phyloP scores from a whole-genome alignment of 805 yeast species.

The Tetrapisispora phaffii region DNA sequence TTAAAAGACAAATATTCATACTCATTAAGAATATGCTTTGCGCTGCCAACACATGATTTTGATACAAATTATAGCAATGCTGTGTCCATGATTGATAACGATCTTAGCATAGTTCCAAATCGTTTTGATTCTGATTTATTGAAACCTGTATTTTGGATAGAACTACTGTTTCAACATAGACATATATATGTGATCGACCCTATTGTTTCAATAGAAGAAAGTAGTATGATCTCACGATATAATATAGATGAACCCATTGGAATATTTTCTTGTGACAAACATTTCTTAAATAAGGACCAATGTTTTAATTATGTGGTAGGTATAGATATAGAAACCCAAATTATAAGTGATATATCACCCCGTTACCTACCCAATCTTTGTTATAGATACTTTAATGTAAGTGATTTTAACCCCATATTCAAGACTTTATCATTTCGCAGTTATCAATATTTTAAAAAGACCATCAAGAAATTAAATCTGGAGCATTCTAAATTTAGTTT shows the following conservation, averaged over 20 bases:
- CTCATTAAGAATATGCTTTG: conserved; percentile 14
- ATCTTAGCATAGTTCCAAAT: conserved; percentile 14
- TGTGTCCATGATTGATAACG: conserved; percentile 2
- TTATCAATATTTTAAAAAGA: conserved; percentile 3
- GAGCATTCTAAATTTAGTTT: neutral
- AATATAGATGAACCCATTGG: conserved; percentile 6
- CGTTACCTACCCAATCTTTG: conserved; percentile 14
- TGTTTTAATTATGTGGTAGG: conserved; percentile 12
- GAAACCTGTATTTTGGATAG: conserved; percentile 24
- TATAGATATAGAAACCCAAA: conserved; percentile 6
- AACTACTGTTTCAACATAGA: conserved; percentile 6
- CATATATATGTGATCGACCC: conserved; percentile 20
- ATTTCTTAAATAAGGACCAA: conserved; percentile 8
- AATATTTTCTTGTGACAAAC: conserved; percentile 4
- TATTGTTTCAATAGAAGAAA: conserved; percentile 11
- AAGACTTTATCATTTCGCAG: conserved; percentile 7
- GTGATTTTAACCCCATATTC: conserved; percentile 1
- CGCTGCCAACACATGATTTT: conserved; percentile 16
- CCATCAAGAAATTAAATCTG: neutral
- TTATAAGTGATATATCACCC: conserved; percentile 17
- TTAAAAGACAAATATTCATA: conserved; percentile 4
- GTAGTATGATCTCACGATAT: conserved; percentile 9
- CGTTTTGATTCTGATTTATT: conserved; percentile 20
- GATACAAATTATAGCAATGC: conserved; percentile 3
- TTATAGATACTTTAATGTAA: conserved; percentile 11